Conservation (phyloP, 345 rosid species). For the Hibiscus tridactylites region DNA sequence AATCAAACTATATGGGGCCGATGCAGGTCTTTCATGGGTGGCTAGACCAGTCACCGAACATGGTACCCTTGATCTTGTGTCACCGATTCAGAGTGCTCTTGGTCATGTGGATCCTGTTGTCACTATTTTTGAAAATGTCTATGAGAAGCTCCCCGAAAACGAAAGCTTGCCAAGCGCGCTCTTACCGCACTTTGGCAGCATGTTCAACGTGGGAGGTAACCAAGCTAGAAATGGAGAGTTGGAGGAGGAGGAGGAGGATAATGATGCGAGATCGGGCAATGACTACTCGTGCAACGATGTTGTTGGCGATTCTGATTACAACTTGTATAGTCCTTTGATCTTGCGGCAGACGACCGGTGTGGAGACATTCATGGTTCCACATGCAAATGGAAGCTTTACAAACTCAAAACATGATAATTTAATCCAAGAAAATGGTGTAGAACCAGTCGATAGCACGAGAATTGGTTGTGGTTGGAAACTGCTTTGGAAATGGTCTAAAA, state of each 20-base stretch:
- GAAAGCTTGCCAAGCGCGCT: slow-evolving; percentile 87
- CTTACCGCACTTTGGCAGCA: slow-evolving; percentile 91
- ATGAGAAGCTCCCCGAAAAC: slow-evolving; percentile 64
- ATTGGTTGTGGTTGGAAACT: slow-evolving; percentile 98
- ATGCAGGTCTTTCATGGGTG: slow-evolving; percentile 69
- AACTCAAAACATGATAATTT: slow-evolving; percentile 50
- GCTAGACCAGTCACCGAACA: slow-evolving; percentile 77
- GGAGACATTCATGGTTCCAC: slow-evolving; percentile 55
- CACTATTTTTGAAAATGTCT: slow-evolving; percentile 72
- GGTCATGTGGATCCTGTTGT: slow-evolving; percentile 75
- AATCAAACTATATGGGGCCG: slow-evolving; percentile 79
- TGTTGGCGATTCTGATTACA: slow-evolving; percentile 59
- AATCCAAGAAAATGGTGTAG: slow-evolving; percentile 47
- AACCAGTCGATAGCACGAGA: slow-evolving; percentile 40
- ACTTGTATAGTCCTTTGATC: slow-evolving; percentile 77
- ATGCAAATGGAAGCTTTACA: slow-evolving; percentile 42
- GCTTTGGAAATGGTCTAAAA: slow-evolving; percentile 89
- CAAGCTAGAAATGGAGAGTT: slow-evolving; percentile 66
- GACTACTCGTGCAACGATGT: slow-evolving; percentile 55
- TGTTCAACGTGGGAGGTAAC: slow-evolving; percentile 87
- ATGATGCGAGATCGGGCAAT: slow-evolving; percentile 56
- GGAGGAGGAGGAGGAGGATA: slow-evolving; percentile 50
- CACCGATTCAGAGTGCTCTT: slow-evolving; percentile 38
- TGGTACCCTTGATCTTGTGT: slow-evolving; percentile 47
- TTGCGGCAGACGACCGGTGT: slow-evolving; percentile 74